These are phyloP conservation scores for Ceratobasidium sp. DNA, from an alignment of 1,284 basidiomycete genomes.

Conservation along the genomic window DNA sequence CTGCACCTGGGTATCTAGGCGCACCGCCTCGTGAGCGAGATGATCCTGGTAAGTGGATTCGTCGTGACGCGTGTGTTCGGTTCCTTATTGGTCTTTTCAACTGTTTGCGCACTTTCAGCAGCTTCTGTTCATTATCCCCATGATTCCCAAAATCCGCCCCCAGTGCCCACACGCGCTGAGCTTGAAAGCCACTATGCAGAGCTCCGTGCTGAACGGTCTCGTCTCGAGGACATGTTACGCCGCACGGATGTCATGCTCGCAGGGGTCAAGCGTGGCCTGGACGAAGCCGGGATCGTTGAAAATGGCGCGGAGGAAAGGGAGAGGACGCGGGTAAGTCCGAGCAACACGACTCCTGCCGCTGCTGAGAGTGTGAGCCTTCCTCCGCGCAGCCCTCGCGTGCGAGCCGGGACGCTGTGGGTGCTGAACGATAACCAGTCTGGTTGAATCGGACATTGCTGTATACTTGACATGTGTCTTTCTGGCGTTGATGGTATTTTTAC, in stretches of 20 bases:
- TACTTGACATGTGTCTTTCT: slow-evolving; percentile 14
- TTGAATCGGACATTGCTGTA: slow-evolving; percentile 6
- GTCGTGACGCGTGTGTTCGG: slow-evolving; percentile 45
- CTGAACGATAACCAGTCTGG: slow-evolving; percentile 25
- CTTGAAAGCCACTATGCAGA: slow-evolving; percentile 72
- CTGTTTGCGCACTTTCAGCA: slow-evolving; percentile 19
- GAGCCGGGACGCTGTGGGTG: slow-evolving; percentile 28
- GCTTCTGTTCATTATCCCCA: slow-evolving; percentile 43
- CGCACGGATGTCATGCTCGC: slow-evolving; percentile 74
- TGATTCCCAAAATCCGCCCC: slow-evolving; percentile 57
- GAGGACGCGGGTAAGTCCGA: slow-evolving; percentile 37
- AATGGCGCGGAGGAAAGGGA: slow-evolving; percentile 35
- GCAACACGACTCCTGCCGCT: slow-evolving; percentile 14
- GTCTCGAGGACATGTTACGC: slow-evolving; percentile 72
- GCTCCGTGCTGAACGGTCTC: slow-evolving; percentile 64
- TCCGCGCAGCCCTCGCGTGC: slow-evolving; percentile 40
- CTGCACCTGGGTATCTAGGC: slow-evolving; percentile 36
- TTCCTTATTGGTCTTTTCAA: slow-evolving; percentile 41
- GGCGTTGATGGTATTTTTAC: slow-evolving; percentile 14
- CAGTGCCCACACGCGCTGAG: slow-evolving; percentile 62
- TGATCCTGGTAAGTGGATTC: slow-evolving; percentile 28
- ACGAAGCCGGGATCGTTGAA: slow-evolving; percentile 56
- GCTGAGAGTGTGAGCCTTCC: slow-evolving; percentile 40
- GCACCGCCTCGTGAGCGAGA: slow-evolving; percentile 40
- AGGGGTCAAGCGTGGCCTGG: slow-evolving; percentile 71